Evolutionary conservation across 768 basidiomycete genomes (phyloP), one percentile per base, ranked within the genome.

Genomic region (Stropharia rugosoannulata): DNA sequence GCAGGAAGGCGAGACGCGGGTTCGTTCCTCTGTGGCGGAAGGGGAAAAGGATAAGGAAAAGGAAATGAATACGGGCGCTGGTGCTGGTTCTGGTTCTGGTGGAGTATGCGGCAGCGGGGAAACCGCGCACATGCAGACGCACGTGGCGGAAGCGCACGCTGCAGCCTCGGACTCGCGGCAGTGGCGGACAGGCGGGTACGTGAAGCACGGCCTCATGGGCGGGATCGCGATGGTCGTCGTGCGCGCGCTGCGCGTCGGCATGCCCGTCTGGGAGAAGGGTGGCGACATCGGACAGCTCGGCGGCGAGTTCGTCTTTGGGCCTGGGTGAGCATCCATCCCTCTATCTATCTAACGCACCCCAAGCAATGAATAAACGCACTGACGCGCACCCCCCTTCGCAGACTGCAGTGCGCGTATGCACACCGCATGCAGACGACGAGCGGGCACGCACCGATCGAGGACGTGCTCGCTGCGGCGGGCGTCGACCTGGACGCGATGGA

Each of bases 351-450:
- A 40, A 42, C 42, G 38, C 51, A 12, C 37, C 25, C 11, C 2
- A 45, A 27, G 22, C n/a, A n/a, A n/a, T n/a, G n/a, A n/a, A n/a
- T n/a, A n/a, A n/a, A n/a, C n/a, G n/a, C n/a, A 8, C n/a, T 39
- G 45, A 19, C 27, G 45, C 32, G 54, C 38, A 38, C 25, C 43
- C 52, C 16, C n/a, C 38, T 38, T 10, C n/a, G 54, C 58, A 88
- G 90, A 7, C 67, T 89, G 60, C 78, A 75, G 9, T 90, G 87
- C 61, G 71, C 79, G 6, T 96, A 82, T 65, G 88, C 90, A 0
- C 93, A 95, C 72, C 85, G 93, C 5, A 97, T 97, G 94, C 85
- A 80, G 44, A 84, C 74, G 12, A 77, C 90, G 1, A 81, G 85
- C 42, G 83, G 82, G 4, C 94, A 97, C 61, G 84, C 85, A 0